These are phyloP conservation scores for Caloboletus firmus DNA, from an alignment of 1,284 basidiomycete species.

Conservation along the genomic window DNA sequence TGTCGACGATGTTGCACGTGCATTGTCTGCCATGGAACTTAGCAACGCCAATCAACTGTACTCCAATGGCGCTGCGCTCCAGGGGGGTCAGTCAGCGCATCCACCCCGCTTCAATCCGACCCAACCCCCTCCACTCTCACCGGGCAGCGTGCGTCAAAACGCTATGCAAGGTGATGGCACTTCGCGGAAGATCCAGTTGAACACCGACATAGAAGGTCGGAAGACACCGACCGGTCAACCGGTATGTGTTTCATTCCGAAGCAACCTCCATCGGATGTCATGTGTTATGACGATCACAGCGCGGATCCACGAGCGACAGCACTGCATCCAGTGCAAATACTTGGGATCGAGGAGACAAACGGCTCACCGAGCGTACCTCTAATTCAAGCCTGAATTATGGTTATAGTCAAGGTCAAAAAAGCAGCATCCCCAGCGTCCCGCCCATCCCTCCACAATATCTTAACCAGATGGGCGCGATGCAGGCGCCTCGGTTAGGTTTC, in stretches of 20 bases:
- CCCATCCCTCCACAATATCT: conserved; percentile 70
- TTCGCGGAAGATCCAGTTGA: conserved; percentile 49
- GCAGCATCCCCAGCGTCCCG: conserved; percentile 61
- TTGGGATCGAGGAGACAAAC: conserved; percentile 66
- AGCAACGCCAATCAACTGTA: conserved; percentile 36
- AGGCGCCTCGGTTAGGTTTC: conserved; percentile 47
- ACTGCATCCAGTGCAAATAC: conserved; percentile 41
- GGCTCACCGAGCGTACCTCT: conserved; percentile 55
- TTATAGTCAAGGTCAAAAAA: conserved; percentile 53
- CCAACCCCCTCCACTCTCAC: conserved; percentile 47
- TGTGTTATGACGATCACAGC: conserved; percentile 16
- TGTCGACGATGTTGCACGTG: conserved; percentile 75
- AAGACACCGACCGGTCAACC: conserved; percentile 53
- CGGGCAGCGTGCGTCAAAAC: conserved; percentile 42
- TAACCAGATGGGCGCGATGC: conserved; percentile 46
- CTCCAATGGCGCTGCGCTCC: conserved; percentile 32
- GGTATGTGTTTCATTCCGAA: conserved; percentile 42
- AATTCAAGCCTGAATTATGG: conserved; percentile 68
- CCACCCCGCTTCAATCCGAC: conserved; percentile 67
- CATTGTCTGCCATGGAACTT: conserved; percentile 66
- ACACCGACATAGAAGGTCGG: conserved; percentile 63
- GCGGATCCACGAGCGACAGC: conserved; percentile 36
- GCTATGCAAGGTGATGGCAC: conserved; percentile 35
- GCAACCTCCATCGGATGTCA: conserved; percentile 40
- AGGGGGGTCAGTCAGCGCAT: conserved; percentile 52